Conservation (phyloP, 352 stramenopile genomes). For the Globisporangium cederbergense region DNA sequence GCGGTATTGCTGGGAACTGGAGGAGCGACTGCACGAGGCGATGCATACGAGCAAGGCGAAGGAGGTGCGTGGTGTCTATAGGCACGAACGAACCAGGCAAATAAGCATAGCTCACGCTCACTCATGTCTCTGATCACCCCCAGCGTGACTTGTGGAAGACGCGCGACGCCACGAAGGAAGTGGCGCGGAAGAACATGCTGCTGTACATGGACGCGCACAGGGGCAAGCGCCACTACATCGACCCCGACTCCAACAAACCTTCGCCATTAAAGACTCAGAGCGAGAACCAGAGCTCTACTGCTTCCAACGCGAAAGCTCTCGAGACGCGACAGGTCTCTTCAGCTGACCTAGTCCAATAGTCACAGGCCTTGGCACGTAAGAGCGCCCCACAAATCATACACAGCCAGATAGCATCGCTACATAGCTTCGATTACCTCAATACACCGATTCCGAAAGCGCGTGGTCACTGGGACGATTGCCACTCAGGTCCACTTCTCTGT, state of each 20-base stretch:
- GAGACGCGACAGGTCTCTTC: neutral
- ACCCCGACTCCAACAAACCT: neutral
- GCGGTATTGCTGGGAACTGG: constrained; percentile 70
- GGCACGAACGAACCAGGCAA: no score
- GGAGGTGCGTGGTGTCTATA: constrained; percentile 30
- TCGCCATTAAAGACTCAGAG: neutral
- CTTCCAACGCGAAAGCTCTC: neutral
- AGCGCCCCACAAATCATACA: no score
- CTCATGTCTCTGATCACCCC: no score
- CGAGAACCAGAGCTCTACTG: neutral
- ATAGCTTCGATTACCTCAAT: constrained; percentile 1
- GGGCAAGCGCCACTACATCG: constrained; percentile 55
- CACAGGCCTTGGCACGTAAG: neutral
- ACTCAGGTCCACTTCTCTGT: neutral
- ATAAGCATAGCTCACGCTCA: neutral
- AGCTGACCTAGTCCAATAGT: neutral
- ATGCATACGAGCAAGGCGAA: constrained; percentile 49
- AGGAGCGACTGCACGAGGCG: constrained; percentile 58
- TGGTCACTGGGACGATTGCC: constrained; percentile 5
- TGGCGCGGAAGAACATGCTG: constrained; percentile 64
- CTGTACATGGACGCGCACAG: constrained; percentile 66
- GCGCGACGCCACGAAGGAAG: constrained; percentile 67
- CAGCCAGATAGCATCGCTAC: neutral
- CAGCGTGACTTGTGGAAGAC: constrained; percentile 63
- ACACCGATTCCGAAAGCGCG: constrained; percentile 14